Evolutionary conservation across 2,329 filamentous ascomycete genomes (phyloP), one percentile per base, ranked within the genome.

Genomic region (Fusarium sulawesiense): DNA sequence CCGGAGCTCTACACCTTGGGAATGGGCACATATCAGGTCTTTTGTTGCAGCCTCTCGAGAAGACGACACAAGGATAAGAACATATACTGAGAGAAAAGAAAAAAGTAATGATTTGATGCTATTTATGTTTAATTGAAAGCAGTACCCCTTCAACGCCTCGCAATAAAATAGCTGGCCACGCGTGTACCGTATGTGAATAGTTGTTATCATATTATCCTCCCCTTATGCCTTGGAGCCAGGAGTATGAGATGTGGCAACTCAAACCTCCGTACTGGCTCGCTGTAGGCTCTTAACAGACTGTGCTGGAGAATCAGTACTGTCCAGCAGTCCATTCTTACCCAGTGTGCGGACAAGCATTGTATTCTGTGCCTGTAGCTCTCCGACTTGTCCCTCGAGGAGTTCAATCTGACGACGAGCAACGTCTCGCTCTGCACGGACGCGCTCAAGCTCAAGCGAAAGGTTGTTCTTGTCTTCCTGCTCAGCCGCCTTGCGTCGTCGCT

Each of bases 341-440:
- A 89, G 70, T 68, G 80, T 82, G 10, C 86, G 86, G 2, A 86
- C 86, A 4, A 90, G 80, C 79, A 81, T 81, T 5, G 88, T 90
- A 71, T 90, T 90, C 78, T 90, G 84, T 2, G 80, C 79, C 80
- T 90, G 88, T 46, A 90, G 77, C 72, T 88, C 84, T 9, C 87
- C 86, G 2, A 89, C 83, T 73, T 87, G 85, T 14, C 78, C 79
- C 63, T 82, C 83, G n/a, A 90, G 78, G 25, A 88, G 80, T 56
- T 88, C 84, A 23, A 85, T 80, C 78, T 89, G 83, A 68, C 84
- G 83, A 45, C 80, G 76, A 20, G 86, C 85, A 16, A 87, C 75
- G 42, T 89, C 86, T 37, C 84, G 79, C 77, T 88, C 87, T 0
- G 83, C 80, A 16, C 79, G 82, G 1, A 80, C 76, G 64, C 82